Evolutionary conservation across 2,329 filamentous ascomycete genomes (phyloP).

Genomic region (Verticillium zaregamsianum): DNA sequence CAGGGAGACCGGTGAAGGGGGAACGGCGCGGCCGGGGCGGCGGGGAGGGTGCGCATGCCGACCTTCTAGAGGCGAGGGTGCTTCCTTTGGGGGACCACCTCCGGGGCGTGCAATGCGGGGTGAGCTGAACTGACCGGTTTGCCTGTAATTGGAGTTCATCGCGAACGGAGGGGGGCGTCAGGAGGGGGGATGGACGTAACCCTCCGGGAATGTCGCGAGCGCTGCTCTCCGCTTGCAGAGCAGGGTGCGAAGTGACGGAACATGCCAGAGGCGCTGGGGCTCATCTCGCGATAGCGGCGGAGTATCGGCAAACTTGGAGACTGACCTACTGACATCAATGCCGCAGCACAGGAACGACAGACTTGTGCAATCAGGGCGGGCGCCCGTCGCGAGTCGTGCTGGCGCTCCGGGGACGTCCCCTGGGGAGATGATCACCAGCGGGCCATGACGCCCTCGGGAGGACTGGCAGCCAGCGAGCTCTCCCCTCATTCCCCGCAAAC

Average conservation of each 20-base stretch:
- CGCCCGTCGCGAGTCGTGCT: neutral
- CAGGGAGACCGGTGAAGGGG: neutral
- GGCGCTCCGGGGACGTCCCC: neutral
- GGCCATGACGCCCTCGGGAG: neutral
- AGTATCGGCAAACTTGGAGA: neutral
- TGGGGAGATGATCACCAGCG: neutral
- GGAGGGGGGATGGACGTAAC: neutral
- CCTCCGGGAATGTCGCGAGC: neutral
- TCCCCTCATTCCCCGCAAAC: neutral
- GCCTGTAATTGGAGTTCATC: neutral
- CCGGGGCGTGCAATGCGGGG: too few relatives aligned
- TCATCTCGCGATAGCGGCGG: neutral
- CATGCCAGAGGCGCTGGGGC: neutral
- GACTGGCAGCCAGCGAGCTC: neutral
- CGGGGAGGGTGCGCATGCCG: neutral
- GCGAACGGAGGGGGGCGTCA: neutral
- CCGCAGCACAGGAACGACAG: neutral
- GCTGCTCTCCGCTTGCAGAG: neutral
- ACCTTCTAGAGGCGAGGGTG: neutral
- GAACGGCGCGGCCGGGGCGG: too few relatives aligned
- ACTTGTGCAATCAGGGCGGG: neutral
- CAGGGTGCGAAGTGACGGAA: neutral
- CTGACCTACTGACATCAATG: neutral
- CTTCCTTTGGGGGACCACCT: too few relatives aligned
- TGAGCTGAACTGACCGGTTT: neutral